Evolutionary conservation across 306 rosid genomes (phyloP), one percentile per base, ranked within the genome.

Genomic region (Macrotyloma uniflorum): DNA sequence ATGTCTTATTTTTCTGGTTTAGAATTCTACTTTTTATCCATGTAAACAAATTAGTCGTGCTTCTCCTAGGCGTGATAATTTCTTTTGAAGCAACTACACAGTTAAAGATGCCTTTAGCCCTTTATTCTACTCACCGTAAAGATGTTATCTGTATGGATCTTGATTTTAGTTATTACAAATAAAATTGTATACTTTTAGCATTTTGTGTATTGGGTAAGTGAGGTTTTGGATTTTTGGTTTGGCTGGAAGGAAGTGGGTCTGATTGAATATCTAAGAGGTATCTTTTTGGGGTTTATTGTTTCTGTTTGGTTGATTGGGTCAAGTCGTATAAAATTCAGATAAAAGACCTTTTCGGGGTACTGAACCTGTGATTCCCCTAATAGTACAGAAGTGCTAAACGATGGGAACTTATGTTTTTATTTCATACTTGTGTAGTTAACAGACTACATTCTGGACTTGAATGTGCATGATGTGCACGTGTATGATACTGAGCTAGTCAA

Each of bases 161-260:
- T 23, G 8, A 46, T 72, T 22, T 62, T 49, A 1, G 2, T 36
- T 55, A 1, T 40, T 35, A 13, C 51, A 4, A 30, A 76, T 42
- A 67, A 67, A 38, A 4, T 1, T 28, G 16, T 36, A 10, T 24
- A 8, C 62, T 33, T 45, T 82, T 82, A 4, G 8, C 19, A 5
- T 43, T 36, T 70, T 45, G 10, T 11, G 33, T 53, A 40, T 7
- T 45, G 32, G 32, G 76, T 51, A 66, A 51, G 51, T 70, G 11
- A 20, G 51, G 54, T 79, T 75, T 75, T 62, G 74, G 40, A 26
- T 4, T 49, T 50, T 36, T 57, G 35, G 50, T 19, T 36, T 65
- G 50, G 30, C 3, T 38, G 32, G n/a, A 59, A 58, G 66, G 16
- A 9, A 65, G 32, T 84, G 28, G 84, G 70, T 80, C 67, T 75